phyloP scores from a whole-genome alignment of 371 early-diverging fungal genomes.

The Lichtheimia ramosa region DNA sequence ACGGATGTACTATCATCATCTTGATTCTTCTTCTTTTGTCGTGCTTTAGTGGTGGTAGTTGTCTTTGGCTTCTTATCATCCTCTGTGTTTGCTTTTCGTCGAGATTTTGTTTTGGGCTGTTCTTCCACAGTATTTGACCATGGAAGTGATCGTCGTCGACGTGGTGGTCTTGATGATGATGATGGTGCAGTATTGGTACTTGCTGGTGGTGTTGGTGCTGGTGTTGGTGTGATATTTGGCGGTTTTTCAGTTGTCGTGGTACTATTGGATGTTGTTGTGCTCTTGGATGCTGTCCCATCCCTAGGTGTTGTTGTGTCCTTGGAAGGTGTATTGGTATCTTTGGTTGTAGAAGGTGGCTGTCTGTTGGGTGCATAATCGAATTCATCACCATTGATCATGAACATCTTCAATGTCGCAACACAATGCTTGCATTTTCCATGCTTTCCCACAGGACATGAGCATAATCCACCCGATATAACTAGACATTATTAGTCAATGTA shows the following conservation, averaged over 20 bases:
- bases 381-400: conserved; percentile 11
- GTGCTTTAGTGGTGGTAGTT: no score
- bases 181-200: no score
- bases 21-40: neutral
- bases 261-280: no score
- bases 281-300: no score
- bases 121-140: neutral
- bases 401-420: conserved; percentile 11
- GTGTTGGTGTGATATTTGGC: neutral
- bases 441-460: conserved; percentile 23
- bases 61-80: neutral
- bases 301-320: no score
- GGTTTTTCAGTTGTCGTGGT: neutral
- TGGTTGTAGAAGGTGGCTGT: neutral
- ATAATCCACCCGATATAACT: neutral
- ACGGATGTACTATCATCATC: neutral
- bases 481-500: no score
- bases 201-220: neutral
- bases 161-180: neutral
- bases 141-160: neutral
- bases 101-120: neutral
- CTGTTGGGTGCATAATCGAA: conserved; percentile 4
- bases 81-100: neutral
- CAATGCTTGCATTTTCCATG: conserved; percentile 24
- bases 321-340: neutral